Percentiles rank a stretch among this genome's conserved stretches.
Evolutionary conservation across 2,329 filamentous ascomycete species (phyloP).

Genomic region (Penicillium fuscoglaucum): DNA sequence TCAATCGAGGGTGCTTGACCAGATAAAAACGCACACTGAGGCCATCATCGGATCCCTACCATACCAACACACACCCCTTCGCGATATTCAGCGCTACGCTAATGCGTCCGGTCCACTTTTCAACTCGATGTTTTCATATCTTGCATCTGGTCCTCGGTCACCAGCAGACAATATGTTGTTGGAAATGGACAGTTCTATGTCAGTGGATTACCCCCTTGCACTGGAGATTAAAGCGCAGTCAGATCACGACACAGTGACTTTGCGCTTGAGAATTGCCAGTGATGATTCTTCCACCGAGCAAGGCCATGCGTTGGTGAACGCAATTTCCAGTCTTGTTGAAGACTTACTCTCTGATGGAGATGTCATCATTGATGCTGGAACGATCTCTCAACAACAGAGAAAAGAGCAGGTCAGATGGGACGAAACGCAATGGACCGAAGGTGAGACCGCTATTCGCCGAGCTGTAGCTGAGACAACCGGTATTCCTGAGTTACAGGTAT

Average conservation of each 20-base stretch:
- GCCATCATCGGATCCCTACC: constrained; percentile 1
- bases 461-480: constrained; percentile 1
- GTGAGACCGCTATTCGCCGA: background rate
- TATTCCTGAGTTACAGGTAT: background rate
- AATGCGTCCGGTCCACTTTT: background rate
- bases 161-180: background rate
- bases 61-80: constrained; percentile 7
- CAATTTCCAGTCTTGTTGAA: background rate
- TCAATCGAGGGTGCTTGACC: background rate
- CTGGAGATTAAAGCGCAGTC: constrained; percentile 6
- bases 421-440: background rate
- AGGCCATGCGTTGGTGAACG: background rate
- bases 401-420: background rate
- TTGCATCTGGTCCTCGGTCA: background rate
- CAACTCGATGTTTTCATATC: constrained; percentile 6
- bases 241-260: background rate
- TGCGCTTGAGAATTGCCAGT: constrained; percentile 1
- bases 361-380: background rate
- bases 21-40: background rate
- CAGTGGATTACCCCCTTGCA: constrained; percentile 4
- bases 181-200: constrained; percentile 6
- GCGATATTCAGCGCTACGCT: background rate
- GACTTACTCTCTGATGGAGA: background rate
- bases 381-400: background rate
- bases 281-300: background rate